Evolutionary conservation across 2,329 filamentous ascomycete genomes (phyloP), one percentile per base, ranked within the genome.

Genomic region (Alternaria alternata): DNA sequence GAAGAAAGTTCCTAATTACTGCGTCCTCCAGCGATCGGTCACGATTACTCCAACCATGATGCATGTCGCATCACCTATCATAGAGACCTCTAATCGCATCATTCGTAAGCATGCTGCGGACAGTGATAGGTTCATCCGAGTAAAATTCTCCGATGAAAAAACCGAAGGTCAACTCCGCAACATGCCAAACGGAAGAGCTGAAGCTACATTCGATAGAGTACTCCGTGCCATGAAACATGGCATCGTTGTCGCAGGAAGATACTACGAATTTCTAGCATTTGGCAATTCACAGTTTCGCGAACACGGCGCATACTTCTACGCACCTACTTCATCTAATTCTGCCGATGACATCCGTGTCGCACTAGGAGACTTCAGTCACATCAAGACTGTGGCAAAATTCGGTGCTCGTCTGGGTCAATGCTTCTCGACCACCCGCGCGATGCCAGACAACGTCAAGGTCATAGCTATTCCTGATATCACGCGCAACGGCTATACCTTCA

Each of bases 251-350:
- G 95, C 92, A 5, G 91, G 90, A 64, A 89, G 92, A 7, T 87
- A 88, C 59, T 99, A 93, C 76, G 87, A 94, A 67, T 98, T 98
- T 65, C 86, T 99, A 26, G 95, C 94, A 0, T 97, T 94, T 79
- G 94, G 95, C 0, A 98, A 95, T 76, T 97, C 95, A 0, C 95
- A 99, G 70, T 91, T 99, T 61, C 88, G 94, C 52, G 94, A 98
- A 73, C 89, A 94, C 67, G 91, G 94, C 0, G 94, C 92, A 0
- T 98, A 95, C 73, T 97, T 99, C 79, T 98, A 98, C 76, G 90
- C 92, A 5, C 86, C 91, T 0, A 88, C 87, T 0, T 81, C 86
- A 0, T 82, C 87, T 55, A 74, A 91, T 7, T 90, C 87, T 1
- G 92, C 92, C 54, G 86, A 90, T 18, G 84, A 89, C 51, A 97